Percentiles rank a stretch among this genome's conserved stretches.
These are phyloP conservation scores for Aurantiochytrium sp. DNA, from an alignment of 108 stramenopile species.

Conservation along the genomic window DNA sequence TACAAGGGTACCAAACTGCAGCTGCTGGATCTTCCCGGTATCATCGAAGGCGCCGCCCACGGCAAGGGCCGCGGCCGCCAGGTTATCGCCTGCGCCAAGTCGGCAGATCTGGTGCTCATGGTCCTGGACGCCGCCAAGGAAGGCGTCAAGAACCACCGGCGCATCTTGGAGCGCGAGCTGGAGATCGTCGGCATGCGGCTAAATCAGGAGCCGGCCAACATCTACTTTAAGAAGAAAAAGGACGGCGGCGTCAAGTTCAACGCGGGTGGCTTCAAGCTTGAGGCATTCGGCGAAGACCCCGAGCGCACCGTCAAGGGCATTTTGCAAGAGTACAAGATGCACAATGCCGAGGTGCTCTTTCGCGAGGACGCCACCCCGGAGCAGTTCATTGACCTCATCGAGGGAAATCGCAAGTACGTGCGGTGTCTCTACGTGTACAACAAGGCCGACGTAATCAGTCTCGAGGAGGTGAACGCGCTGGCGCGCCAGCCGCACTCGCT, in stretches of 20 bases:
- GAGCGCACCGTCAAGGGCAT: constrained; percentile 76
- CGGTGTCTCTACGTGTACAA: constrained; percentile 95
- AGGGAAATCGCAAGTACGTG: constrained; percentile 92
- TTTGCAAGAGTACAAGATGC: constrained; percentile 84
- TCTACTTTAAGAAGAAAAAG: constrained; percentile 77
- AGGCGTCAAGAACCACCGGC: constrained; percentile 72
- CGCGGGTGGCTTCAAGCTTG: constrained; percentile 77
- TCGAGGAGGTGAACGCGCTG: constrained; percentile 93
- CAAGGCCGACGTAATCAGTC: constrained; percentile 93
- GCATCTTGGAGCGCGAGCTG: constrained; percentile 91
- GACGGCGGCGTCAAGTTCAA: constrained; percentile 89
- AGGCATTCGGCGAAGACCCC: constrained; percentile 83
- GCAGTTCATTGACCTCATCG: constrained; percentile 93
- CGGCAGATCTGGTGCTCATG: constrained; percentile 90
- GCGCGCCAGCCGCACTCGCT: constrained; percentile 89
- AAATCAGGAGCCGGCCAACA: constrained; percentile 84
- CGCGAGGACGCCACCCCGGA: constrained; percentile 90
- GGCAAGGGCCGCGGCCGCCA: constrained; percentile 94
- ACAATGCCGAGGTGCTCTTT: constrained; percentile 84
- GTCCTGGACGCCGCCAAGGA: constrained; percentile 97
- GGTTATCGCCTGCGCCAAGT: constrained; percentile 94
- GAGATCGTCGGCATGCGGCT: constrained; percentile 95
- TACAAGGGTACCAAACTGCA: constrained; percentile 89
- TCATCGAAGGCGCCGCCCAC: constrained; percentile 98
- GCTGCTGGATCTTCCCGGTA: constrained; percentile 96